A percentile compares a stretch with the other conserved stretches of the same genome.
Conservation (phyloP, 2,329 filamentous ascomycete species). For the Fusarium sp. region DNA sequence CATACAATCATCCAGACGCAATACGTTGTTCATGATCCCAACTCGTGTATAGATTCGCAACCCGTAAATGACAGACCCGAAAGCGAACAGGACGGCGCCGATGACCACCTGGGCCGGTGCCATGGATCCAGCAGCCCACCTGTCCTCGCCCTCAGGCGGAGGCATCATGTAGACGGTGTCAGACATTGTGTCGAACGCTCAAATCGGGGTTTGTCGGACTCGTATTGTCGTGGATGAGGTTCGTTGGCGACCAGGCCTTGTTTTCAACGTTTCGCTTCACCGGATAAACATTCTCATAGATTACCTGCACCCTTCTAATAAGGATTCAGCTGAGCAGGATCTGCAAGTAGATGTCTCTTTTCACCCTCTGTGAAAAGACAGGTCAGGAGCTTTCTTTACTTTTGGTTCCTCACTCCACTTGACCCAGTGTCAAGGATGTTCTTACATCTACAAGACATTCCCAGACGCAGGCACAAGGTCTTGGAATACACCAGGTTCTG, state of each 20-base stretch:
- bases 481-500: background rate
- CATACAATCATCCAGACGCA: constrained; percentile 32
- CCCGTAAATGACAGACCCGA: constrained; percentile 27
- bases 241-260: background rate
- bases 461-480: background rate
- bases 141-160: constrained; percentile 25
- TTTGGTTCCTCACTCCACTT: constrained; percentile 15
- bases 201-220: background rate
- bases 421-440: constrained; percentile 13
- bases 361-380: background rate
- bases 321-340: background rate
- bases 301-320: background rate
- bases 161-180: constrained; percentile 37
- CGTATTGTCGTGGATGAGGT: background rate
- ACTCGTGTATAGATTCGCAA: constrained; percentile 29
- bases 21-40: constrained; percentile 20
- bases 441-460: background rate
- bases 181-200: constrained; percentile 15
- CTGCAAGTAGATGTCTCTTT: constrained; percentile 18
- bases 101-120: constrained; percentile 23
- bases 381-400: constrained; percentile 14
- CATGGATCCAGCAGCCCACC: constrained; percentile 30
- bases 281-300: background rate
- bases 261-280: background rate
- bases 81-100: constrained; percentile 29